Evolutionary conservation across 495 filamentous ascomycete species (phyloP), one percentile per base, ranked within the genome.

Genomic region (Annulohypoxylon nitens): DNA sequence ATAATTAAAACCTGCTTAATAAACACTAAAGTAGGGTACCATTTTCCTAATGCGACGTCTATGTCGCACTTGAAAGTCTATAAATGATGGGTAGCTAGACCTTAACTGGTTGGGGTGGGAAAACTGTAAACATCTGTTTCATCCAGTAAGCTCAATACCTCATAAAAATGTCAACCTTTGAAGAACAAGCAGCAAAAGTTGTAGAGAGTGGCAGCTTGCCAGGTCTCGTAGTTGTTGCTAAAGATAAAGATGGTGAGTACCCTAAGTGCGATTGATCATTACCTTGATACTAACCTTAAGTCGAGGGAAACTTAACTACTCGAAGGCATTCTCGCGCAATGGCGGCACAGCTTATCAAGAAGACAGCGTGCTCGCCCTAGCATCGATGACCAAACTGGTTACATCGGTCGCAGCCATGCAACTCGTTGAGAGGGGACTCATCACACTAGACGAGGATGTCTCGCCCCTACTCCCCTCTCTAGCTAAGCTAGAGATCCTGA

Each of bases 371-470:
- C 9, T 70, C 4, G 60, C 26, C 2, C 3, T 70, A 9, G 79
- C 76, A 26, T 82, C 80, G 1, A 75, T 79, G 64, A 77, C 73
- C n/a, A 80, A 82, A 60, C 70, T 82, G 3, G 69, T 78, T 51
- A 81, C 80, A 3, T 73, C 76, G 9, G 66, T 82, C 10, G 80
- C 80, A 1, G 76, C 73, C n/a, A 68, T 80, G 55, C 71, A 76
- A 47, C 68, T 71, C 23, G 75, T 82, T 11, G 80, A 81, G 39
- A 73, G 68, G 45, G 80, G 80, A 7, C 70, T 78, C 30, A 64
- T 81, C 9, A 73, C 71, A 3, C 64, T 82, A 30, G 79, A 81
- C 41, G 74, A 73, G 14, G 75, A 82, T 34, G 71, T 79, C 11
- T 54, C 70, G 4, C 54, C 59, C 12, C 16, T 77, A 2, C 58